phyloP scores from a whole-genome alignment of 495 filamentous ascomycete genomes.

The Chaetomium cochliodes region DNA sequence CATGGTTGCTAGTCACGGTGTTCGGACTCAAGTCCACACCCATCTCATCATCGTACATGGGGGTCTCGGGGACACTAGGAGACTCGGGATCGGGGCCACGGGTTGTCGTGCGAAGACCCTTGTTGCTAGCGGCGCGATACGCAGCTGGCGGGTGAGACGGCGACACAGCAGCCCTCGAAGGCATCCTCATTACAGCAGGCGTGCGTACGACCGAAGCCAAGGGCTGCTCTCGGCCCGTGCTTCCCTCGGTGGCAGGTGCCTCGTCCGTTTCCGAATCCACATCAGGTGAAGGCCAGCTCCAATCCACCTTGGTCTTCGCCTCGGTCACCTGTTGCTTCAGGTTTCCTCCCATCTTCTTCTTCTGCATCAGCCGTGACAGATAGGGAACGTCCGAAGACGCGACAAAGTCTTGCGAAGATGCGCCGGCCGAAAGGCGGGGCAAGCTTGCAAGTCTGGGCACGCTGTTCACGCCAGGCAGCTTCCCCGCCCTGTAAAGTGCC shows the following conservation, averaged over 20 bases:
- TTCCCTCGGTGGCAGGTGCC: conserved; percentile 21
- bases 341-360: conserved; percentile 62
- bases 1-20: conserved; percentile 73
- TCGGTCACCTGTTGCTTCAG: conserved; percentile 58
- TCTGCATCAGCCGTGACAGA: conserved; percentile 68
- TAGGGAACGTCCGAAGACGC: conserved; percentile 71
- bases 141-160: conserved; percentile 43
- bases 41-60: conserved; percentile 51
- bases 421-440: conserved; percentile 10
- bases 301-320: conserved; percentile 56
- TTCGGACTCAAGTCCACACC: conserved; percentile 73
- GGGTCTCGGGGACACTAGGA: conserved; percentile 39
- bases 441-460: conserved; percentile 35
- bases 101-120: conserved; percentile 40
- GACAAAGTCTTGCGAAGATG: conserved; percentile 44
- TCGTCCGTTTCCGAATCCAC: conserved; percentile 51
- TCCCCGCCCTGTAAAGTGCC: conserved; percentile 46
- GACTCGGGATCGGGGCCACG: conserved; percentile 15
- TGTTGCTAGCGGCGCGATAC: conserved; percentile 56
- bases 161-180: conserved; percentile 57
- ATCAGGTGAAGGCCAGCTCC: conserved; percentile 50
- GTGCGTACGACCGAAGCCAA: conserved; percentile 33
- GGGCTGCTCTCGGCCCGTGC: conserved; percentile 26
- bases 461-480: conserved; percentile 44
- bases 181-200: conserved; percentile 52